phyloP scores from a whole-genome alignment of 1,139 yeast species.

The Blastobotrys petasosporus region DNA sequence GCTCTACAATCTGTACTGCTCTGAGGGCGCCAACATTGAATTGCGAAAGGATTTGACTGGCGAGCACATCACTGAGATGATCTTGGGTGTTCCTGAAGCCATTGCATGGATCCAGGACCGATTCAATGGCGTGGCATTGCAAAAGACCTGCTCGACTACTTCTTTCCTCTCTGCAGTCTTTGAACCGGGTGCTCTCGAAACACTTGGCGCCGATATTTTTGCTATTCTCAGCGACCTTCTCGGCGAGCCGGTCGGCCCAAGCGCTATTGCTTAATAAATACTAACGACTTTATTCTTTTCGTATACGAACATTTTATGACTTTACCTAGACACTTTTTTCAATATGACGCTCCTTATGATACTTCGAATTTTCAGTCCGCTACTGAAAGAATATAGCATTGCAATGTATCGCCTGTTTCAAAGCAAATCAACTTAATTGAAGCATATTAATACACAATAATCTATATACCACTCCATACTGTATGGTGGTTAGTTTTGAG shows the following conservation, averaged over 20 bases:
- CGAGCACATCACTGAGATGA: constrained; percentile 8
- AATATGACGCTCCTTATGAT: too few relatives aligned
- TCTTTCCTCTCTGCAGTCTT: not conserved
- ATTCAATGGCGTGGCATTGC: constrained; percentile 10
- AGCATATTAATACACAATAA: too few relatives aligned
- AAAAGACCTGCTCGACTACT: constrained; percentile 4
- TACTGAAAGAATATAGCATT: too few relatives aligned
- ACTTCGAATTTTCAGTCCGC: too few relatives aligned
- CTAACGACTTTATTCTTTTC: not conserved
- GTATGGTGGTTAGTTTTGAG: too few relatives aligned
- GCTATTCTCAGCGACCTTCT: constrained; percentile 1
- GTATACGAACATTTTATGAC: too few relatives aligned
- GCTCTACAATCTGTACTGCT: constrained; percentile 24
- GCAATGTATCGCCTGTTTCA: too few relatives aligned
- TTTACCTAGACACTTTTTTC: too few relatives aligned
- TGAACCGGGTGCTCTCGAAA: constrained; percentile 5
- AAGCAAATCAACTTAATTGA: too few relatives aligned
- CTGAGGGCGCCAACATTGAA: constrained; percentile 25
- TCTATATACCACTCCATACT: too few relatives aligned
- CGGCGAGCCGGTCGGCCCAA: constrained; percentile 7
- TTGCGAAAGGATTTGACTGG: constrained; percentile 18
- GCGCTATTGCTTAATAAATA: not conserved
- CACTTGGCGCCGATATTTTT: constrained; percentile 6
- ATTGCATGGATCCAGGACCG: constrained; percentile 11
- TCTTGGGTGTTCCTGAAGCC: constrained; percentile 8